Conservation (phyloP, 129 eudicot genomes). For the Centella asiatica region DNA sequence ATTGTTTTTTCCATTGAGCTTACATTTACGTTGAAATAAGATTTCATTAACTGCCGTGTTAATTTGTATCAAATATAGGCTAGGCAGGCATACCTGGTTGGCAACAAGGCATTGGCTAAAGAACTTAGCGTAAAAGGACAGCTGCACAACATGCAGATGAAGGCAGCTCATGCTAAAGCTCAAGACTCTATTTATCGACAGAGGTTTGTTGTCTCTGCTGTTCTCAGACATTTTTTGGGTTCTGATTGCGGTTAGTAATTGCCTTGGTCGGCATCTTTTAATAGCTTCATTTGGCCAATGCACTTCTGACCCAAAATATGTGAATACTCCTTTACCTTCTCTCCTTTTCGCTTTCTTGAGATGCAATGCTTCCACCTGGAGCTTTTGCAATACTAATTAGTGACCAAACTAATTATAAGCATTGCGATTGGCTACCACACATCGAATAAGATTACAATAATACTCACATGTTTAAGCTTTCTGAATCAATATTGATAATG, state of each 20-base stretch:
- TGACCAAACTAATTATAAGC: too few species aligned
- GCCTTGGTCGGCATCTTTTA: not conserved
- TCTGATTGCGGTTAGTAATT: not conserved
- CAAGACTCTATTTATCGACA: conserved; percentile 84
- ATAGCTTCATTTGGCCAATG: not conserved
- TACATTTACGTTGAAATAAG: too few species aligned
- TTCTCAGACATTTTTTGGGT: not conserved
- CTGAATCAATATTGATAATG: not conserved
- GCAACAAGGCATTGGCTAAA: conserved; percentile 86
- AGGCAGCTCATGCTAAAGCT: conserved; percentile 87
- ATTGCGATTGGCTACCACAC: too few species aligned
- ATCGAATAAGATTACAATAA: not conserved
- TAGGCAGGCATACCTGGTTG: conserved; percentile 71
- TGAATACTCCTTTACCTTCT: not conserved
- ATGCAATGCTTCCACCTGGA: too few species aligned
- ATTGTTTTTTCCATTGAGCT: not conserved
- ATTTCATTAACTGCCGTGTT: not conserved
- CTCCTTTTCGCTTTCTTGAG: not conserved
- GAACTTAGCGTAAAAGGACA: conserved; percentile 85
- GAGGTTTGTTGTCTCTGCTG: conserved; percentile 38
- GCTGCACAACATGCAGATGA: conserved; percentile 88
- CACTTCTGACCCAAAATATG: not conserved
- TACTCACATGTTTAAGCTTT: not conserved
- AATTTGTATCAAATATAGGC: conserved; percentile 36
- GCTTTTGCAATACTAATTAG: not conserved